These are phyloP conservation scores for Didymella glomerata DNA, from an alignment of 2,329 filamentous ascomycete species.

Conservation along the genomic window DNA sequence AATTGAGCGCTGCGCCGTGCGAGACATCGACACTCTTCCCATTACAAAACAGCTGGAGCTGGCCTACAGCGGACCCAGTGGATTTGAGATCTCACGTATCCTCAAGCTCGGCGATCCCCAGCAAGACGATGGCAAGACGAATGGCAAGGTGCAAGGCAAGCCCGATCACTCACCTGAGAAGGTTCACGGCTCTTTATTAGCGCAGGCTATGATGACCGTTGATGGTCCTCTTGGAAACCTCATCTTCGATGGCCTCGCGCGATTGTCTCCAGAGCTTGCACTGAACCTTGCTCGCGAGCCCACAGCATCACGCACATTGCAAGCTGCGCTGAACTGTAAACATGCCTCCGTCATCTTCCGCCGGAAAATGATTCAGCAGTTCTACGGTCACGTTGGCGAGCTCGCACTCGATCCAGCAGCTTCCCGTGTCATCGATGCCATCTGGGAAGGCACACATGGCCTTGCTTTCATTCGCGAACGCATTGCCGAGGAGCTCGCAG, in stretches of 20 bases:
- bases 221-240: slow-evolving; percentile 73
- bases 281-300: slow-evolving; percentile 72
- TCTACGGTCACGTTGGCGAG: slow-evolving; percentile 68
- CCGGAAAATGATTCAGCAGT: slow-evolving; percentile 69
- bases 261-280: slow-evolving; percentile 59
- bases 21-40: slow-evolving; percentile 65
- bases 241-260: slow-evolving; percentile 68
- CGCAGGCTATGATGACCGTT: slow-evolving; percentile 79
- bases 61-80: slow-evolving; percentile 62
- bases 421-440: slow-evolving; percentile 72
- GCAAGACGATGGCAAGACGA: slow-evolving; percentile 48
- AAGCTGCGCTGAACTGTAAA: slow-evolving; percentile 66
- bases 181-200: slow-evolving; percentile 83
- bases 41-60: slow-evolving; percentile 67
- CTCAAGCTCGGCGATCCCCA: slow-evolving; percentile 63
- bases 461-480: slow-evolving; percentile 73
- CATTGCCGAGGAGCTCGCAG: slow-evolving; percentile 69
- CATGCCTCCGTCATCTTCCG: slow-evolving; percentile 65
- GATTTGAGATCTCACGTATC: slow-evolving; percentile 65
- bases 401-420: slow-evolving; percentile 69
- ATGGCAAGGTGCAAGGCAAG: slow-evolving; percentile 36
- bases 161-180: slow-evolving; percentile 58
- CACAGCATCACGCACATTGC: slow-evolving; percentile 68
- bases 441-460: slow-evolving; percentile 70
- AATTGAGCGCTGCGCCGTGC: slow-evolving; percentile 80